phyloP scores from a whole-genome alignment of 805 yeast genomes.

The Barnettozyma vustinii region DNA sequence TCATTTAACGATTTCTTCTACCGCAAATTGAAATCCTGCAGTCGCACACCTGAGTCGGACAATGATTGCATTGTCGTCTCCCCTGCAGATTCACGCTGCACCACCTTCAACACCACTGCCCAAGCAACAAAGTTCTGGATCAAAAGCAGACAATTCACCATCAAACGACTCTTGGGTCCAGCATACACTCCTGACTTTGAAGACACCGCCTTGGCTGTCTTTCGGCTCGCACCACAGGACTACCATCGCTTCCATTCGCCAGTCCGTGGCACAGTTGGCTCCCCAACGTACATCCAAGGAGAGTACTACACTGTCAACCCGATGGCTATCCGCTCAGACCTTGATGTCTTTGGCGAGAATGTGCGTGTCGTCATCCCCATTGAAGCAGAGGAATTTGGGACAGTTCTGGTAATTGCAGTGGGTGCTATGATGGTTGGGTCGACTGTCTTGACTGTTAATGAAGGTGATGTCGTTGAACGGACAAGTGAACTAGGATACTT shows the following conservation, averaged over 20 bases:
- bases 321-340: slow-evolving; percentile 84
- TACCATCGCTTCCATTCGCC: slow-evolving; percentile 93
- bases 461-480: slow-evolving; percentile 51
- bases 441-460: slow-evolving; percentile 61
- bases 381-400: slow-evolving; percentile 71
- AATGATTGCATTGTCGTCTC: slow-evolving; percentile 15
- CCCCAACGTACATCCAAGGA: slow-evolving; percentile 69
- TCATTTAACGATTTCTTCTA: slow-evolving; percentile 90
- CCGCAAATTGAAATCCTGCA: slow-evolving; percentile 64
- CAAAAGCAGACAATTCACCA: slow-evolving; percentile 73
- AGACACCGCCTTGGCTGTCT: slow-evolving; percentile 57
- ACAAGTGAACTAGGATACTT: slow-evolving; percentile 91
- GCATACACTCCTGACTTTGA: slow-evolving; percentile 38
- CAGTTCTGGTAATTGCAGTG: slow-evolving; percentile 69
- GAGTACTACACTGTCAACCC: slow-evolving; percentile 96
- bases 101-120: slow-evolving; percentile 54
- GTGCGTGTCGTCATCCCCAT: slow-evolving; percentile 75
- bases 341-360: slow-evolving; percentile 93
- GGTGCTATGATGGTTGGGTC: slow-evolving; percentile 99
- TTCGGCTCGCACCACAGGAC: slow-evolving; percentile 94
- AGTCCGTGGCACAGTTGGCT: slow-evolving; percentile 66
- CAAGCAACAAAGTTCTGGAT: slow-evolving; percentile 80
- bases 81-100: slow-evolving; percentile 85
- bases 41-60: slow-evolving; percentile 59
- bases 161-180: slow-evolving; percentile 51